phyloP scores from a whole-genome alignment of 805 yeast species.

The Metschnikowia henanensis region DNA sequence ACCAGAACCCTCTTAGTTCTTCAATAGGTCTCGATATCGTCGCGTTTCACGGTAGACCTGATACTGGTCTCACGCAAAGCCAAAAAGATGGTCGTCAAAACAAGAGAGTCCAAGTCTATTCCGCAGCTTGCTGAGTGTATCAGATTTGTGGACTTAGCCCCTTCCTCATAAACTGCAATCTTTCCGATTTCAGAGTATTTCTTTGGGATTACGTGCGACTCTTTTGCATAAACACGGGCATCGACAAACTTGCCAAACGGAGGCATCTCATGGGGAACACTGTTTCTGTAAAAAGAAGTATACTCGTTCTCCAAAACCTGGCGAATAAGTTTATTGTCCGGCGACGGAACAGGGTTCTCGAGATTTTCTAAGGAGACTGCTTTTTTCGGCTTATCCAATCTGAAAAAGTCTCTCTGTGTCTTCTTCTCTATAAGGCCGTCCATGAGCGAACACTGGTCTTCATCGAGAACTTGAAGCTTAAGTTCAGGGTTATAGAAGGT shows the following conservation, averaged over 20 bases:
- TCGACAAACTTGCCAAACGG: conserved; percentile 41
- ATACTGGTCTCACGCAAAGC: conserved; percentile 34
- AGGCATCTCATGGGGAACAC: conserved; percentile 33
- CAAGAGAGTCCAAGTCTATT: conserved; percentile 31
- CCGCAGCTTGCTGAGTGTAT: conserved; percentile 26
- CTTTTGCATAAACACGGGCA: conserved; percentile 22
- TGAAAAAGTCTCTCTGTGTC: conserved; percentile 1
- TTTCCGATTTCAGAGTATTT: conserved; percentile 34
- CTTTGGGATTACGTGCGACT: conserved; percentile 29
- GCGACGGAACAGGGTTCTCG: conserved; percentile 34
- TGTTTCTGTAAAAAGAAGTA: conserved; percentile 11
- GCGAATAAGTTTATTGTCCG: conserved; percentile 23
- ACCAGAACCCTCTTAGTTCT: too few relatives aligned
- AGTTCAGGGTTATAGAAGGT: conserved; percentile 31
- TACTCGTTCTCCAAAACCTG: conserved; percentile 13
- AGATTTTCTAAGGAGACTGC: conserved; percentile 2
- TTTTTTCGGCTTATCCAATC: background rate
- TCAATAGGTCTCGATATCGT: conserved; percentile 3
- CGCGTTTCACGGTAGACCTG: conserved; percentile 17
- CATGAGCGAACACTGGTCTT: conserved; percentile 33
- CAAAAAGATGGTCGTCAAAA: conserved; percentile 29
- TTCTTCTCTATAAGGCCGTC: conserved; percentile 34
- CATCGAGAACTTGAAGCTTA: conserved; percentile 34
- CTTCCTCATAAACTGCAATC: conserved; percentile 33
- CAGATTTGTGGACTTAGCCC: conserved; percentile 6